Percentiles rank a stretch among this genome's conserved stretches.
Evolutionary conservation across 345 rosid species (phyloP).

Genomic region (Moringa oleifera): DNA sequence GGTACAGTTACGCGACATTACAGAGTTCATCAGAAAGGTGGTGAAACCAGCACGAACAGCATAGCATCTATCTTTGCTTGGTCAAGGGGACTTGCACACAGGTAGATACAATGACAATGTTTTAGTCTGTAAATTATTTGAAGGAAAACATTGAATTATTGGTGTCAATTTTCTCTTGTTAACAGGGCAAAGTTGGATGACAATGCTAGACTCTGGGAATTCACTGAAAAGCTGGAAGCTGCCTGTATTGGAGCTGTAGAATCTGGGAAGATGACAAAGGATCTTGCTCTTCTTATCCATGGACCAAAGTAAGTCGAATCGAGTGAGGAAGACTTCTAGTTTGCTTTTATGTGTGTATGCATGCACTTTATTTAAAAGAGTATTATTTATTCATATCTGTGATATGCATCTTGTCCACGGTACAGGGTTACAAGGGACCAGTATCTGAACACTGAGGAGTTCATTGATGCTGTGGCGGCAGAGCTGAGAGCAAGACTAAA

Average conservation of each 20-base stretch:
- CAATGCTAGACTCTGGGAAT: slow-evolving; percentile 71
- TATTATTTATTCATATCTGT: background rate
- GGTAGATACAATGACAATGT: slow-evolving; percentile 26
- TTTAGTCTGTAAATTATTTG: background rate
- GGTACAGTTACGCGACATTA: slow-evolving; percentile 96
- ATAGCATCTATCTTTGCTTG: slow-evolving; percentile 99
- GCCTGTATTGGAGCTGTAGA: slow-evolving; percentile 86
- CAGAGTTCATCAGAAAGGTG: slow-evolving; percentile 98
- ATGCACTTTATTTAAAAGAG: background rate
- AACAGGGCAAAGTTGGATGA: slow-evolving; percentile 88
- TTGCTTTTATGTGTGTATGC: background rate
- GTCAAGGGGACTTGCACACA: slow-evolving; percentile 97
- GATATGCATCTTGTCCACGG: background rate
- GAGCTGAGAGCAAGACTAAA: slow-evolving; percentile 63
- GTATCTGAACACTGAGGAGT: slow-evolving; percentile 86
- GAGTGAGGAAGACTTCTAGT: background rate
- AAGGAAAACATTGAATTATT: background rate
- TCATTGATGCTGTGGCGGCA: slow-evolving; percentile 89
- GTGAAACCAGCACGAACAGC: slow-evolving; percentile 99
- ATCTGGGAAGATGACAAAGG: slow-evolving; percentile 98
- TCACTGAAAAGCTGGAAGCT: slow-evolving; percentile 86
- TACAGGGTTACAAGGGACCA: slow-evolving; percentile 65
- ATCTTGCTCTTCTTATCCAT: slow-evolving; percentile 85
- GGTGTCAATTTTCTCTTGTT: slow-evolving; percentile 6
- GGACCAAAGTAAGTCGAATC: slow-evolving; percentile 71